Conservation (phyloP, 2,329 filamentous ascomycete genomes). For the Penicillium sp. region DNA sequence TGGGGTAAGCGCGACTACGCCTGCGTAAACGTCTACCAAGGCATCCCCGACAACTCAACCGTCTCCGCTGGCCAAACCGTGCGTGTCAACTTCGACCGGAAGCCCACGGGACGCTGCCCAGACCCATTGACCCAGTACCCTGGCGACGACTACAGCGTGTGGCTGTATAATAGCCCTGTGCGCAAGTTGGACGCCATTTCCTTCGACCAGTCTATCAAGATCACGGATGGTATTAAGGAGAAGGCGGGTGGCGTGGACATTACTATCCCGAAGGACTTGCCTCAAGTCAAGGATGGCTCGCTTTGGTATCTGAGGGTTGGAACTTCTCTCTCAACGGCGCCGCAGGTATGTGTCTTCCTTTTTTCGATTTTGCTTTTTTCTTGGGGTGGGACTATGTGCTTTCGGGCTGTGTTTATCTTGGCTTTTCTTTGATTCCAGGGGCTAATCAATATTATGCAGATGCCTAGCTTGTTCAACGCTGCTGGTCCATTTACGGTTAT, state of each 20-base stretch:
- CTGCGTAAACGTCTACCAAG: conserved; percentile 33
- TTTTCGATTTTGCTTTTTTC: not conserved
- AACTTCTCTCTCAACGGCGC: conserved; percentile 22
- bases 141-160: conserved; percentile 23
- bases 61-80: conserved; percentile 23
- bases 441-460: conserved; percentile 14
- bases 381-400: not conserved
- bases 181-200: conserved; percentile 18
- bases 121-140: conserved; percentile 20
- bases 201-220: conserved; percentile 20
- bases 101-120: conserved; percentile 23
- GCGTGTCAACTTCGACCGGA: conserved; percentile 27
- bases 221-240: conserved; percentile 18
- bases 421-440: not conserved
- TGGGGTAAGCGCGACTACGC: conserved; percentile 35
- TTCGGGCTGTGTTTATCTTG: not conserved
- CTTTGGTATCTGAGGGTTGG: conserved; percentile 30
- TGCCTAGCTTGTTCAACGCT: conserved; percentile 28
- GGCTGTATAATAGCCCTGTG: conserved; percentile 32
- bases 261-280: conserved; percentile 24
- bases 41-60: conserved; percentile 30
- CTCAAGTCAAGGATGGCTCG: conserved; percentile 22
- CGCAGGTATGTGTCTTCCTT: conserved; percentile 22
- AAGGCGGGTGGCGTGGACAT: conserved; percentile 19
- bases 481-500: conserved; percentile 26